Conservation (phyloP, 768 basidiomycete genomes). For the Cystofilobasidium bisporidii region DNA sequence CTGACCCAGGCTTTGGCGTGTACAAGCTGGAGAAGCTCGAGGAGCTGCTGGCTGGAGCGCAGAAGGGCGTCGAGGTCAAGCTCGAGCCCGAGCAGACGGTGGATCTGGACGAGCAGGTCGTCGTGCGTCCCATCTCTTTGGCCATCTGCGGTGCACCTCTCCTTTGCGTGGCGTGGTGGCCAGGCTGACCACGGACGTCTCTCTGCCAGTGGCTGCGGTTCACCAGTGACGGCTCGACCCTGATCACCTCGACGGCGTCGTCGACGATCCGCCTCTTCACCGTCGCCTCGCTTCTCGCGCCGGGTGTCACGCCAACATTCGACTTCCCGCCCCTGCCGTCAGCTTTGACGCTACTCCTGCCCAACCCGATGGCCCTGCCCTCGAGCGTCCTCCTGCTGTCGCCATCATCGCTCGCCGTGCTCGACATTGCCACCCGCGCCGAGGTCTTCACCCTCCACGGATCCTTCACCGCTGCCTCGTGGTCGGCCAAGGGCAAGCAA, state of each 20-base stretch:
- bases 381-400: slow-evolving; percentile 16
- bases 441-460: slow-evolving; percentile 20
- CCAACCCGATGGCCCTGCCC: slow-evolving; percentile 23
- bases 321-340: slow-evolving; percentile 22
- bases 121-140: slow-evolving; percentile 12
- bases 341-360: slow-evolving; percentile 6
- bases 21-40: slow-evolving; percentile 28
- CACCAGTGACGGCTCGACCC: slow-evolving; percentile 29
- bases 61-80: slow-evolving; percentile 6
- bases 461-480: slow-evolving; percentile 35
- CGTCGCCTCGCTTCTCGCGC: slow-evolving; percentile 27
- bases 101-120: neutral
- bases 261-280: slow-evolving; percentile 17
- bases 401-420: slow-evolving; percentile 18
- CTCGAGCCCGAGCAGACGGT: slow-evolving; percentile 17
- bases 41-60: neutral
- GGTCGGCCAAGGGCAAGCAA: slow-evolving; percentile 45
- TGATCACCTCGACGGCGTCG: slow-evolving; percentile 23
- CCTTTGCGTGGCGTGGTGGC: too few relatives aligned
- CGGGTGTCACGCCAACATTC: slow-evolving; percentile 12
- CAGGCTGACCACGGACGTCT: too few relatives aligned
- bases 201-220: slow-evolving; percentile 31
- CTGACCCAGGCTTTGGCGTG: slow-evolving; percentile 32
- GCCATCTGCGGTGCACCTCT: too few relatives aligned
- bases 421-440: slow-evolving; percentile 30